Evolutionary conservation across 2,329 filamentous ascomycete genomes (phyloP), one percentile per base, ranked within the genome.

Genomic region (Cytospora piceicola): DNA sequence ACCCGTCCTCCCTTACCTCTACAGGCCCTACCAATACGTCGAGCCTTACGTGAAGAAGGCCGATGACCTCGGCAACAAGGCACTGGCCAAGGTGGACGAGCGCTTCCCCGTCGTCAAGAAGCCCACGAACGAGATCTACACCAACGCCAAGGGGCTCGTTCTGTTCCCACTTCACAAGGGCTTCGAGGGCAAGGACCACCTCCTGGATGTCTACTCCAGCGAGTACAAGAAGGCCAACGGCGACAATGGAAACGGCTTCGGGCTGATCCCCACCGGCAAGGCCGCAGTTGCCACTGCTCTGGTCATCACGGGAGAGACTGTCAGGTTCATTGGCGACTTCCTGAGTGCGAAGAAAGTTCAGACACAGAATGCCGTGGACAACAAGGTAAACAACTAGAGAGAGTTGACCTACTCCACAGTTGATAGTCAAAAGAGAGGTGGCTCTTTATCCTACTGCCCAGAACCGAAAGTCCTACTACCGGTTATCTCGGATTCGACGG

Each of bases 21-120:
- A 88, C 72, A 91, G 86, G 72, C 93, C 94, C 42, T 94, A 93
- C 81, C 84, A 86, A 74, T 95, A 92, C 76, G 85, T 96, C 69
- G 88, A 89, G 61, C 94, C 94, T 0, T 97, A 97, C 79, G 85
- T 96, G 70, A 83, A 87, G 76, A 92, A 89, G 77, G 94, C 89
- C 74, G 95, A 98, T 76, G 80, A 86, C 66, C 79, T 96, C 61
- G 91, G 90, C 70, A 88, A 93, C 77, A 83, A 86, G 75, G 86
- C 89, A n/a, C 83, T 94, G 70, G 81, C 78, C 72, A 87, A 84
- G 73, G 81, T 94, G 71, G 91, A 94, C 71, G 79, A 86, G 76
- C 85, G 81, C 69, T 90, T 93, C 76, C 91, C 91, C 61, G 82
- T 85, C 67, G 83, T 94, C 76, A 92, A 90, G 82, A 90, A 93